phyloP scores from a whole-genome alignment of 148 eudicot species.

The Camellia lanceoleosa region DNA sequence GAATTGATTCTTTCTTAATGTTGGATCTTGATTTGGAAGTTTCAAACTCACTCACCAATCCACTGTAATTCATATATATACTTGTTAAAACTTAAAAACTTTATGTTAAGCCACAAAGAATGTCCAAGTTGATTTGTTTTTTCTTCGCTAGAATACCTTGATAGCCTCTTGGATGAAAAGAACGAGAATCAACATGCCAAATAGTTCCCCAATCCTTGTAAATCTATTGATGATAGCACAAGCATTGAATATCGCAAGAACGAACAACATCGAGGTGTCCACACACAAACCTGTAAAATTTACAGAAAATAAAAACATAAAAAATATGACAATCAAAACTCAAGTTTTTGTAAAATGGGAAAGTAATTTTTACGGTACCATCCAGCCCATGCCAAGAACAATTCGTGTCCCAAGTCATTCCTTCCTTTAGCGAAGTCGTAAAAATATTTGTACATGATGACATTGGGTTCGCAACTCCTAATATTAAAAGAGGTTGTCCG shows the following conservation, averaged over 20 bases:
- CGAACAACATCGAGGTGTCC: constrained; percentile 40
- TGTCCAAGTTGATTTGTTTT: background rate
- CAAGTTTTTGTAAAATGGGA: too few species aligned
- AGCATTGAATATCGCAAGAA: constrained; percentile 49
- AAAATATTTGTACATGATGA: constrained; percentile 43
- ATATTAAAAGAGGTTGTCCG: constrained; percentile 47
- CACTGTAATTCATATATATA: constrained; percentile 24
- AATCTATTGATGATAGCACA: constrained; percentile 39
- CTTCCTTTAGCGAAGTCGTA: constrained; percentile 37
- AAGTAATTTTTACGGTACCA: constrained; percentile 19
- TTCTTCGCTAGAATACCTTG: constrained; percentile 31
- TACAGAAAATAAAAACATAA: background rate
- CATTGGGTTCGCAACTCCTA: constrained; percentile 53
- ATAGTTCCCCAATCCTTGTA: constrained; percentile 50
- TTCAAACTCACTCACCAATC: constrained; percentile 29
- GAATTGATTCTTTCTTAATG: constrained; percentile 15
- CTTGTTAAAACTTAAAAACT: too few species aligned
- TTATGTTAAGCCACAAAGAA: background rate
- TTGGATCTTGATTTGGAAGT: constrained; percentile 33
- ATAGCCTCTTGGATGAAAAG: constrained; percentile 49
- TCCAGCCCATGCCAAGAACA: constrained; percentile 51
- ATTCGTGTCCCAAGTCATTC: constrained; percentile 21
- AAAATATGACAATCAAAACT: too few species aligned
- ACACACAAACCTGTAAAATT: constrained; percentile 40
- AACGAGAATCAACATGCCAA: constrained; percentile 52